Conservation (phyloP, 2,329 filamentous ascomycete genomes). For the Epichloe sp. region DNA sequence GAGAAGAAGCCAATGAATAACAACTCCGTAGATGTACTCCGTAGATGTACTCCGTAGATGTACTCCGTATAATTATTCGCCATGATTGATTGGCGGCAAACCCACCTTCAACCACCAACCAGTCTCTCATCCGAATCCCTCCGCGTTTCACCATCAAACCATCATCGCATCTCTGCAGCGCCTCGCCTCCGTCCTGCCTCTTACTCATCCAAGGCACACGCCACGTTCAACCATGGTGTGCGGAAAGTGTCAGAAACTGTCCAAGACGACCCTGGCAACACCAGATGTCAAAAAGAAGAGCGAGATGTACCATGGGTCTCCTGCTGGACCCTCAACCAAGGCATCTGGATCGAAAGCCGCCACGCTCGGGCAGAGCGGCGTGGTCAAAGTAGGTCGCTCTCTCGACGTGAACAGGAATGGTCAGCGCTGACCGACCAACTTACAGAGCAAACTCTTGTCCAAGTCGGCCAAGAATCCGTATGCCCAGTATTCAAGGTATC, state of each 20-base stretch:
- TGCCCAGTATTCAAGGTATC: constrained; percentile 39
- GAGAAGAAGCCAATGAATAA: too few species aligned
- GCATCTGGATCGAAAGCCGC: constrained; percentile 30
- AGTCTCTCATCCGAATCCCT: neutral
- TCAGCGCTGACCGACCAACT: neutral
- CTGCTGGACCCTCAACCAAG: constrained; percentile 26
- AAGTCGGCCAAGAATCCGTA: constrained; percentile 54
- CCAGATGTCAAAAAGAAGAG: constrained; percentile 54
- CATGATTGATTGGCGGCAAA: neutral
- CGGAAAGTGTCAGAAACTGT: constrained; percentile 48
- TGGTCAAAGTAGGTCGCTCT: constrained; percentile 37
- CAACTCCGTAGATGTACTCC: too few species aligned
- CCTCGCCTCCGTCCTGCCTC: too few species aligned
- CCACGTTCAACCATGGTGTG: constrained; percentile 41
- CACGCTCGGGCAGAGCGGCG: constrained; percentile 43
- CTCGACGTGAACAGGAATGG: too few species aligned
- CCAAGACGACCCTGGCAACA: constrained; percentile 46
- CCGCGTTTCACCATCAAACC: neutral
- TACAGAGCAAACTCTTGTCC: constrained; percentile 49
- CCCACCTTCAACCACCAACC: neutral
- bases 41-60: too few species aligned
- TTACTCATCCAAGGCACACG: neutral
- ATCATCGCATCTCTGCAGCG: neutral
- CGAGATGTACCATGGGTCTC: constrained; percentile 52
- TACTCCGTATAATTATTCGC: too few species aligned